Percentiles rank a stretch among this genome's conserved stretches.
phyloP scores from a whole-genome alignment of 1,284 basidiomycete species.

The Ganoderma lingzhi region DNA sequence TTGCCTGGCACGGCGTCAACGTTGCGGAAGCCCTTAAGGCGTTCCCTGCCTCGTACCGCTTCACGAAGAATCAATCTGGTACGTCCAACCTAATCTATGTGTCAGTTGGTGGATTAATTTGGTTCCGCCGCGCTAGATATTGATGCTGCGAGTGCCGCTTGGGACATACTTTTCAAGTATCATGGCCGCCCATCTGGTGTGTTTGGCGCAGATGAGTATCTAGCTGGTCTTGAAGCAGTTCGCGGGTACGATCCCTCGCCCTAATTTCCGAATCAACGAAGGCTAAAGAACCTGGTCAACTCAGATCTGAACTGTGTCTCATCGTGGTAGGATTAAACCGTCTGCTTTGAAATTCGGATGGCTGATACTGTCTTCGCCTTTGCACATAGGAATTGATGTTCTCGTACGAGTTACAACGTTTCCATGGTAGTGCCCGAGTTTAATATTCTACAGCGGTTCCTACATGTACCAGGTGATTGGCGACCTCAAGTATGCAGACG shows the following conservation, averaged over 20 bases:
- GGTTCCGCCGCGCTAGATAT: conserved; percentile 43
- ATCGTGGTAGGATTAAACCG: neutral
- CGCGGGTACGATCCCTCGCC: neutral
- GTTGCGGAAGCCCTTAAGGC: conserved; percentile 65
- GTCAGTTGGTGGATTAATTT: neutral
- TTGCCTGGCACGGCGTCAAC: conserved; percentile 62
- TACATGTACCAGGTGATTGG: neutral
- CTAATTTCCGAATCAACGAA: neutral
- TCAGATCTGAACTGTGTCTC: neutral
- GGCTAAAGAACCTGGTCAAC: neutral
- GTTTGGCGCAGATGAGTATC: conserved; percentile 54
- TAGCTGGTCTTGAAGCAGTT: neutral
- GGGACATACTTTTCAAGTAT: conserved; percentile 65
- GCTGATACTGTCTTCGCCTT: neutral
- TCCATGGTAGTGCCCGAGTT: neutral
- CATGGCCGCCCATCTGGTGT: conserved; percentile 66
- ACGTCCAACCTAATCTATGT: conserved; percentile 30
- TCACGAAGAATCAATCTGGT: conserved; percentile 64
- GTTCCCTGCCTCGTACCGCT: conserved; percentile 59
- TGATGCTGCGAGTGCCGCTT: conserved; percentile 55
- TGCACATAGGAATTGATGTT: neutral
- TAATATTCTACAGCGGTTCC: neutral
- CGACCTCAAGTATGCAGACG: neutral
- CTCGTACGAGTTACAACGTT: neutral
- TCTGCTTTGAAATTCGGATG: neutral